Percentiles rank a stretch among this genome's conserved stretches.
Evolutionary conservation across 306 rosid genomes (phyloP).

Genomic region (Abrus pulchellus): DNA sequence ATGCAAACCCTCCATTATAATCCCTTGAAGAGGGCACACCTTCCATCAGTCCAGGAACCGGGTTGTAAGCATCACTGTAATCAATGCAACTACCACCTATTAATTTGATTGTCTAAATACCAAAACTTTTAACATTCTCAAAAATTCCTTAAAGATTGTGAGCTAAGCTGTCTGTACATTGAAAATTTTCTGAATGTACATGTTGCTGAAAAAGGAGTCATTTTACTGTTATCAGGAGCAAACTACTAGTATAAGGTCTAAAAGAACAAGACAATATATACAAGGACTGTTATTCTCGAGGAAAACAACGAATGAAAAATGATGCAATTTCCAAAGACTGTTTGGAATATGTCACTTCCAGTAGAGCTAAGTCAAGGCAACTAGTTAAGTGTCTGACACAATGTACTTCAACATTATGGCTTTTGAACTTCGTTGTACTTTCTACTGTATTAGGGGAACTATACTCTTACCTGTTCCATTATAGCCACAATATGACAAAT

Average conservation of each 20-base stretch:
- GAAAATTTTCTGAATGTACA: slow-evolving; percentile 12
- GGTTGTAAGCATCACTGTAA: slow-evolving; percentile 91
- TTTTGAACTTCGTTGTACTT: slow-evolving; percentile 22
- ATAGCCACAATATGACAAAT: neutral
- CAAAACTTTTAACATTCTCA: neutral
- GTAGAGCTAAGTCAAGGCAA: neutral
- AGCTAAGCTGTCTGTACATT: neutral
- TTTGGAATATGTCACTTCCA: slow-evolving; percentile 12
- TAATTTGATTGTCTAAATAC: slow-evolving; percentile 29
- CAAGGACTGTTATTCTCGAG: neutral
- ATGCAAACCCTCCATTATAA: slow-evolving; percentile 92
- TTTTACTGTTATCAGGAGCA: slow-evolving; percentile 21
- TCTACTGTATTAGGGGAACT: slow-evolving; percentile 20
- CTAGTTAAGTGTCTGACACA: neutral
- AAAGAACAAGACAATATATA: slow-evolving; percentile 15
- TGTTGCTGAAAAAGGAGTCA: slow-evolving; percentile 12
- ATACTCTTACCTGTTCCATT: neutral
- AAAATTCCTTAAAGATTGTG: neutral
- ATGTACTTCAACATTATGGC: slow-evolving; percentile 1
- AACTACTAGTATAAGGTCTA: slow-evolving; percentile 19
- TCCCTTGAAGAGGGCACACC: slow-evolving; percentile 90
- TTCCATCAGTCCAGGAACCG: slow-evolving; percentile 95
- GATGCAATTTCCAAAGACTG: neutral
- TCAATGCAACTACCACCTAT: slow-evolving; percentile 32
- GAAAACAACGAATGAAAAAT: neutral